These are phyloP conservation scores for Curvularia sp. DNA, from an alignment of 2,329 filamentous ascomycete species.

Conservation along the genomic window DNA sequence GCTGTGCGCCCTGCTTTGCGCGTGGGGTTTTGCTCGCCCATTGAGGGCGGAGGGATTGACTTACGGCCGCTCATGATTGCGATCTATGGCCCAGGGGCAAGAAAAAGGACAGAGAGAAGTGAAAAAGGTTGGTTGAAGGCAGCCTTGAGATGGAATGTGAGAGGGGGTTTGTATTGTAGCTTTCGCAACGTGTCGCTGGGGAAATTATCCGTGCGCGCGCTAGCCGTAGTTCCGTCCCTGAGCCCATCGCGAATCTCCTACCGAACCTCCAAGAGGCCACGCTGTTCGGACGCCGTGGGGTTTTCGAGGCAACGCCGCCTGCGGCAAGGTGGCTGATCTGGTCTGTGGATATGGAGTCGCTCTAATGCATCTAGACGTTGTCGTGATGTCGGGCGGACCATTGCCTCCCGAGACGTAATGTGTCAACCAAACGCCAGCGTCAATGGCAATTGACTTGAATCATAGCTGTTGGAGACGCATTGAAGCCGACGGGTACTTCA, in stretches of 20 bases:
- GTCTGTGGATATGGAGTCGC: background rate
- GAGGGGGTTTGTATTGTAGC: constrained; percentile 39
- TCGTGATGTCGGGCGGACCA: background rate
- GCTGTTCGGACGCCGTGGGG: constrained; percentile 26
- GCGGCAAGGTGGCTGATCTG: background rate
- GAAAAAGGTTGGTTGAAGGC: constrained; percentile 35
- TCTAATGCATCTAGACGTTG: background rate
- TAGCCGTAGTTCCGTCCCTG: constrained; percentile 38
- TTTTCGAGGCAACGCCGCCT: background rate
- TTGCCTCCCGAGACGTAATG: background rate
- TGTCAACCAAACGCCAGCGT: background rate
- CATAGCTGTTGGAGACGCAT: background rate
- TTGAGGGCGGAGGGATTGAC: constrained; percentile 47
- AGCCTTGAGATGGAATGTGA: constrained; percentile 38
- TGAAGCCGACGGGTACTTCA: background rate
- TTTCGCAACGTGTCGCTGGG: constrained; percentile 45
- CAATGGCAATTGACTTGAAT: background rate
- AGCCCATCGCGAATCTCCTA: constrained; percentile 30
- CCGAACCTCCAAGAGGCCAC: constrained; percentile 29
- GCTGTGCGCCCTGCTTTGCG: constrained; percentile 23
- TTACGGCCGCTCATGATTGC: constrained; percentile 67
- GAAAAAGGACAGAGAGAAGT: constrained; percentile 45
- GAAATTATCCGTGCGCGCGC: constrained; percentile 30
- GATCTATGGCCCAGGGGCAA: constrained; percentile 42
- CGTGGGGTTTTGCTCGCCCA: constrained; percentile 18